phyloP scores from a whole-genome alignment of 352 stramenopile species.

The Phytophthora uliginosa region DNA sequence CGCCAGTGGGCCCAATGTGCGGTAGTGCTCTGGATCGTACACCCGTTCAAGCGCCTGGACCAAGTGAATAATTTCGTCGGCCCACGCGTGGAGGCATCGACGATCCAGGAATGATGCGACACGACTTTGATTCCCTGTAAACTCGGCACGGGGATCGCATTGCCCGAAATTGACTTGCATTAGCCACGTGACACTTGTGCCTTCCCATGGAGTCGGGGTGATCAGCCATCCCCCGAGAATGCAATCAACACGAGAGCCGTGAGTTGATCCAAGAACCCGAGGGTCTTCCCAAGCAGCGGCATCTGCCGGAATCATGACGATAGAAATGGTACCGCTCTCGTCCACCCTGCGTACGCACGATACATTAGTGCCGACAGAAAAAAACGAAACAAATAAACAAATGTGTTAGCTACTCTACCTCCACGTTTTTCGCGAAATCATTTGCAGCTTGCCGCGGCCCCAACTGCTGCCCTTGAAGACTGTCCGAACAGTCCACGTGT shows the following conservation, averaged over 20 bases:
- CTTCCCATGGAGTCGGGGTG: conserved; percentile 62
- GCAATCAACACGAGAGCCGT: conserved; percentile 56
- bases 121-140: conserved; percentile 52
- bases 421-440: conserved; percentile 77
- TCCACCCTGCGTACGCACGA: conserved; percentile 54
- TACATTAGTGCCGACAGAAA: background rate
- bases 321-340: conserved; percentile 66
- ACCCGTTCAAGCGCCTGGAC: conserved; percentile 45
- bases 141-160: conserved; percentile 62
- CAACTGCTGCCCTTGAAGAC: conserved; percentile 62
- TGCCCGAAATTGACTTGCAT: conserved; percentile 82
- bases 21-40: conserved; percentile 70
- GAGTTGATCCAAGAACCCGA: conserved; percentile 5
- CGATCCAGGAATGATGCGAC: conserved; percentile 45
- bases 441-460: conserved; percentile 51
- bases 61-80: conserved; percentile 66
- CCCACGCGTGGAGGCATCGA: conserved; percentile 55
- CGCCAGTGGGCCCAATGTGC: conserved; percentile 55
- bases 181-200: conserved; percentile 81
- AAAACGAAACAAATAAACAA: background rate
- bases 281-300: conserved; percentile 39
- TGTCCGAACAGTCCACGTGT: conserved; percentile 67
- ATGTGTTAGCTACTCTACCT: conserved; percentile 45
- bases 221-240: conserved; percentile 80
- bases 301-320: conserved; percentile 78